Percentiles rank a stretch among this genome's conserved stretches.
These are phyloP conservation scores for Periconia macrospinosa DNA, from an alignment of 2,329 filamentous ascomycete genomes.

Conservation along the genomic window DNA sequence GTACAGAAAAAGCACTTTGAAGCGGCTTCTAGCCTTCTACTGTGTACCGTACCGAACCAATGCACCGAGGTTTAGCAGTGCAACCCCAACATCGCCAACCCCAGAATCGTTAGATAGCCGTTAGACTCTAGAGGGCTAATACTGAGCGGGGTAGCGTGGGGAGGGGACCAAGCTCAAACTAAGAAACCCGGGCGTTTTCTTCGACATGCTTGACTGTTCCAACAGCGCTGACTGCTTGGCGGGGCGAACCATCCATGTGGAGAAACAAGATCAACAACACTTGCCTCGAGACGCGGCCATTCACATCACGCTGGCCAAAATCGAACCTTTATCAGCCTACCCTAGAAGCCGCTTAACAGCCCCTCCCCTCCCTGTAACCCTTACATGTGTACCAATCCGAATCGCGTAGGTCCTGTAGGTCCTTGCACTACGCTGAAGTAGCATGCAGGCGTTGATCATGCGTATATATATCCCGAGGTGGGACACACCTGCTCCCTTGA, in stretches of 20 bases:
- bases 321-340: too few species aligned
- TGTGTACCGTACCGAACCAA: neutral
- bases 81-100: neutral
- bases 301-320: too few species aligned
- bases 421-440: neutral
- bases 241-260: neutral
- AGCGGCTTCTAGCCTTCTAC: too few species aligned
- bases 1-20: neutral
- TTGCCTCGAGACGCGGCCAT: neutral
- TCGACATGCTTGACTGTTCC: neutral
- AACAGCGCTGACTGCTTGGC: neutral
- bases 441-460: neutral
- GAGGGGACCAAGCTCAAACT: too few species aligned
- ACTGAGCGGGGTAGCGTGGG: too few species aligned
- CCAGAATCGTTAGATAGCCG: too few species aligned
- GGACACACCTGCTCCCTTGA: neutral
- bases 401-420: neutral
- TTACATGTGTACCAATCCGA: too few species aligned
- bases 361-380: too few species aligned
- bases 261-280: neutral
- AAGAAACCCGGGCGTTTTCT: too few species aligned
- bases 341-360: too few species aligned
- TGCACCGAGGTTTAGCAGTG: neutral
- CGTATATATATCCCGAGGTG: neutral
- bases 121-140: too few species aligned